Conservation (phyloP, 306 rosid species). For the Dryas alaskensis region DNA sequence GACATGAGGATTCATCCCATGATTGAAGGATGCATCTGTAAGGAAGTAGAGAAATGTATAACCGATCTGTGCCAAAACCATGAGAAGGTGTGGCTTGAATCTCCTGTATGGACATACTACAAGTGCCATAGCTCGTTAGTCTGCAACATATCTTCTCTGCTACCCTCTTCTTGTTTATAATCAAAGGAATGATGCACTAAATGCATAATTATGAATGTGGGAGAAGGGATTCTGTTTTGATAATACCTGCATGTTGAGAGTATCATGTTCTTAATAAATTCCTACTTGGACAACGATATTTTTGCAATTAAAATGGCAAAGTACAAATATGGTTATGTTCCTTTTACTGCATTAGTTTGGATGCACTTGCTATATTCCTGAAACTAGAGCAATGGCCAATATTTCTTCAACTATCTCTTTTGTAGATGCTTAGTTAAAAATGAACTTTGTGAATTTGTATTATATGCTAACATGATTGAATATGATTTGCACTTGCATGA, state of each 20-base stretch:
- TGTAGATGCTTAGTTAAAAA: neutral
- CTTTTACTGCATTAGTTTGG: neutral
- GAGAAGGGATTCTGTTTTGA: neutral
- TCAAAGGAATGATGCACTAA: slow-evolving; percentile 1
- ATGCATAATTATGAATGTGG: neutral
- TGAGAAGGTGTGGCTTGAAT: slow-evolving; percentile 39
- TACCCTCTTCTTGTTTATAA: slow-evolving; percentile 1
- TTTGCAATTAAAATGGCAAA: neutral
- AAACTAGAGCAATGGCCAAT: neutral
- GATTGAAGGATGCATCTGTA: slow-evolving; percentile 34
- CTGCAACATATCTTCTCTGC: neutral
- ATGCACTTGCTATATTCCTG: neutral
- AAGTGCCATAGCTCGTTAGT: slow-evolving; percentile 21
- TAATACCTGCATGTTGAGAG: slow-evolving; percentile 2
- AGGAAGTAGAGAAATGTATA: slow-evolving; percentile 35
- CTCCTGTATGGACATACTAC: slow-evolving; percentile 21
- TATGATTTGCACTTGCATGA: neutral
- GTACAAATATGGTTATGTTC: neutral
- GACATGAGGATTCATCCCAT: slow-evolving; percentile 49
- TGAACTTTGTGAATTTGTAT: neutral
- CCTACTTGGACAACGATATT: neutral
- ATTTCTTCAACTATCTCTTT: neutral
- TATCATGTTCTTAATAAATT: slow-evolving; percentile 19
- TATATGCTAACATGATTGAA: too few relatives aligned
- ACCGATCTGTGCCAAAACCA: slow-evolving; percentile 32